A percentile compares a stretch with the other conserved stretches of the same genome.
These are phyloP conservation scores for Penicillium sp. DNA, from an alignment of 2,329 filamentous ascomycete genomes.

Conservation along the genomic window DNA sequence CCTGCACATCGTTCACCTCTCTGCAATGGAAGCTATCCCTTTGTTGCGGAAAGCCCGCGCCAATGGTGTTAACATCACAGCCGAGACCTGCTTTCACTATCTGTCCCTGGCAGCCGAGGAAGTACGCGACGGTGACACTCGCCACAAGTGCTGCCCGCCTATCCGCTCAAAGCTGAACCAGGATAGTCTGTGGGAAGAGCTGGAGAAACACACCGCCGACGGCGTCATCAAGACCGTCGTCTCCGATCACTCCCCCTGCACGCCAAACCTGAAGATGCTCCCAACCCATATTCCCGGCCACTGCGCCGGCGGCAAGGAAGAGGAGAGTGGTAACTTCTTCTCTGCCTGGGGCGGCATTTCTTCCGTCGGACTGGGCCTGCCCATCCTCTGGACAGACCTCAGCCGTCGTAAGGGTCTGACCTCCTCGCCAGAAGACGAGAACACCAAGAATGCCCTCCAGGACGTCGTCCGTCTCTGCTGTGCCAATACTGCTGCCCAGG, in stretches of 20 bases:
- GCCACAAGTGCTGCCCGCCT: constrained; percentile 93
- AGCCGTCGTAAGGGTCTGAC: constrained; percentile 55
- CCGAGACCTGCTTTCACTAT: constrained; percentile 96
- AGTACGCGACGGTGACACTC: constrained; percentile 78
- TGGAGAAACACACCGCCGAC: constrained; percentile 58
- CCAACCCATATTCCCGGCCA: constrained; percentile 64
- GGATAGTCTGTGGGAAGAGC: constrained; percentile 81
- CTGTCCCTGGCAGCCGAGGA: constrained; percentile 79
- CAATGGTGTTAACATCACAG: constrained; percentile 78
- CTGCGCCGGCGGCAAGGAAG: constrained; percentile 33
- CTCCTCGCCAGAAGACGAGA: constrained; percentile 39
- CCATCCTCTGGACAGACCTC: constrained; percentile 81
- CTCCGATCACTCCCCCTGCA: constrained; percentile 94
- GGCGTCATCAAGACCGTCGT: constrained; percentile 90
- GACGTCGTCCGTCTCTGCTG: constrained; percentile 86
- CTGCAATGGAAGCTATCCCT: constrained; percentile 82
- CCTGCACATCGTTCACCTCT: constrained; percentile 91
- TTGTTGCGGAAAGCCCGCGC: constrained; percentile 71
- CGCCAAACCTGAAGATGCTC: constrained; percentile 86
- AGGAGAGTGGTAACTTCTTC: constrained; percentile 77
- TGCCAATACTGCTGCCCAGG: constrained; percentile 80
- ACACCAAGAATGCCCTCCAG: constrained; percentile 57
- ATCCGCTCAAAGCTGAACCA: constrained; percentile 81
- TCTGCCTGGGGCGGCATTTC: constrained; percentile 95
- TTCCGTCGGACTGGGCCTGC: constrained; percentile 85